Conservation (phyloP, 2,329 filamentous ascomycete species). For the Stagonosporopsis rhizophila region DNA sequence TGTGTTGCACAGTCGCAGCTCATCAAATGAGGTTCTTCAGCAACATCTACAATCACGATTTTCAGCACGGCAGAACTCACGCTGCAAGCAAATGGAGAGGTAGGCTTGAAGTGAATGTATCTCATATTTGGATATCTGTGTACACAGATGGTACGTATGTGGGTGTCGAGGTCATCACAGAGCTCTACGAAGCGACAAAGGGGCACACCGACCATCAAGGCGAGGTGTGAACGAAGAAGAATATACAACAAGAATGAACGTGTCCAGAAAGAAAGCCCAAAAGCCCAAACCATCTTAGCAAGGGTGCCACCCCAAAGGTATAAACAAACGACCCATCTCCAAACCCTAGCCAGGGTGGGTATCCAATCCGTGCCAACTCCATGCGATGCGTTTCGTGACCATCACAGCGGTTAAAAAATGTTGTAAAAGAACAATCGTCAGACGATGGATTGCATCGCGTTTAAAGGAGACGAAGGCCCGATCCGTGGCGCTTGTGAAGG, state of each 20-base stretch:
- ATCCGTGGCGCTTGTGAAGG: constrained; percentile 40
- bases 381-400: constrained; percentile 28
- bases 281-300: constrained; percentile 12
- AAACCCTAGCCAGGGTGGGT: constrained; percentile 18
- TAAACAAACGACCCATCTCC: constrained; percentile 26
- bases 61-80: too few relatives aligned
- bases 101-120: constrained; percentile 5
- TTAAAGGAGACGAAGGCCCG: constrained; percentile 31
- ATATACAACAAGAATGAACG: constrained; percentile 16
- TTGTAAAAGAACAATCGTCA: constrained; percentile 8
- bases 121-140: constrained; percentile 10
- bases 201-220: constrained; percentile 20
- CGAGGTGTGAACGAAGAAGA: constrained; percentile 18
- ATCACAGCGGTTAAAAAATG: constrained; percentile 13
- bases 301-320: constrained; percentile 17
- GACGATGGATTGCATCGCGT: constrained; percentile 7
- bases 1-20: too few relatives aligned
- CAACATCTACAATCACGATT: too few relatives aligned
- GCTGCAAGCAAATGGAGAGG: background rate
- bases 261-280: background rate
- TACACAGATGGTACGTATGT: constrained; percentile 15
- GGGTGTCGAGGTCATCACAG: constrained; percentile 16
- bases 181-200: constrained; percentile 5
- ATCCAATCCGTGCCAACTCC: constrained; percentile 32
- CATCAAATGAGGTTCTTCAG: too few relatives aligned